Percentiles rank a stretch among this genome's conserved stretches.
These are phyloP conservation scores for Rhodamnia rubescens DNA, from an alignment of 345 rosid species.

Conservation along the genomic window DNA sequence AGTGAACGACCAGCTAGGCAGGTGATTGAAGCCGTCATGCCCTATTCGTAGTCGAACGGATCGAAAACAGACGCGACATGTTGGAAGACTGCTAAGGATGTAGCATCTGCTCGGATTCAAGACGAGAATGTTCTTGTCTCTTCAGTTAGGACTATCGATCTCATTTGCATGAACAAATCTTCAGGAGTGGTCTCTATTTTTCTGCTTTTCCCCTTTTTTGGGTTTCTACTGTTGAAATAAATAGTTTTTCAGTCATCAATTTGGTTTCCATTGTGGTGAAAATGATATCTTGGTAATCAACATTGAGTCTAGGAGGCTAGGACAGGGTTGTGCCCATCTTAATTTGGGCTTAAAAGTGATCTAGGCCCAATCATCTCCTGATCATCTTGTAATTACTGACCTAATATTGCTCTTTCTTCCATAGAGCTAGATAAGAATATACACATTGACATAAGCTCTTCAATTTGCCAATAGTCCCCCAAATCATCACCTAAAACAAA, in stretches of 20 bases:
- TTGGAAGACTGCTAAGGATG: not conserved
- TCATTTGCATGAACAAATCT: not conserved
- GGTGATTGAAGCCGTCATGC: slow-evolving; percentile 30
- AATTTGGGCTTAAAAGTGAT: not conserved
- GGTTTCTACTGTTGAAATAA: not conserved
- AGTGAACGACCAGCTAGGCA: slow-evolving; percentile 38
- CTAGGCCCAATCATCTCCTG: not conserved
- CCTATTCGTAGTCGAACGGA: slow-evolving; percentile 58
- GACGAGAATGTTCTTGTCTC: not conserved
- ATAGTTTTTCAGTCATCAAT: not conserved
- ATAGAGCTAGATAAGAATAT: not conserved
- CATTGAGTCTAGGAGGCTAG: not conserved
- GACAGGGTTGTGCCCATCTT: not conserved
- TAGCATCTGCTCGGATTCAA: not conserved
- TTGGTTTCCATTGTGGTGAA: not conserved
- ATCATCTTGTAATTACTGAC: not conserved
- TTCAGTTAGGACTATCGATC: not conserved
- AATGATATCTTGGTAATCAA: not conserved
- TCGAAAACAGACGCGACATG: slow-evolving; percentile 1
- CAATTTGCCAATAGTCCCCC: not conserved
- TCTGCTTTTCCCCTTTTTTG: accelerated
- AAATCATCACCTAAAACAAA: not conserved
- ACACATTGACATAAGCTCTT: not conserved
- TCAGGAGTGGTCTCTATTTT: not conserved
- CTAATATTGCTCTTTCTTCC: not conserved